Percentiles rank a stretch among this genome's conserved stretches.
Conservation (phyloP, 805 yeast species). For the Debaryomyces hansenii region DNA sequence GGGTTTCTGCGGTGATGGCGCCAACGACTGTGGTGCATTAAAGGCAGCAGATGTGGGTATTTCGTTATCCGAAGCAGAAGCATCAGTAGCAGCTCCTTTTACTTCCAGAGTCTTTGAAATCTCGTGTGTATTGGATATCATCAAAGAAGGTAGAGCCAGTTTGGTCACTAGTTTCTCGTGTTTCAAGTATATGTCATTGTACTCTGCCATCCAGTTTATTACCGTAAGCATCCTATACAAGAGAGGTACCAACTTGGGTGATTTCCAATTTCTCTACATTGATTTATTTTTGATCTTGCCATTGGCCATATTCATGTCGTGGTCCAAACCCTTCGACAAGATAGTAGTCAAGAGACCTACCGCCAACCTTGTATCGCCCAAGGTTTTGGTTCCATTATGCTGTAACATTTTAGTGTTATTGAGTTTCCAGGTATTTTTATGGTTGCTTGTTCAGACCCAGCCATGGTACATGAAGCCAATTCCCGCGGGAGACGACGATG, state of each 20-base stretch:
- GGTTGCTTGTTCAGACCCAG: slow-evolving; percentile 57
- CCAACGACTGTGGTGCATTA: slow-evolving; percentile 97
- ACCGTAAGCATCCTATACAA: slow-evolving; percentile 83
- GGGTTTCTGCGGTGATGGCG: slow-evolving; percentile 99
- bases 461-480: slow-evolving; percentile 81
- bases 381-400: slow-evolving; percentile 79
- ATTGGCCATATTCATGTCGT: slow-evolving; percentile 94
- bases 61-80: slow-evolving; percentile 95
- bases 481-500: slow-evolving; percentile 78
- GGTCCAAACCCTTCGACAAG: slow-evolving; percentile 77
- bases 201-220: slow-evolving; percentile 93
- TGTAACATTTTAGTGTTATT: slow-evolving; percentile 69
- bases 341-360: slow-evolving; percentile 81
- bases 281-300: slow-evolving; percentile 91
- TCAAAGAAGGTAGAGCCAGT: slow-evolving; percentile 92
- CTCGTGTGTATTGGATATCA: slow-evolving; percentile 87
- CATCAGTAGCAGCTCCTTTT: slow-evolving; percentile 98
- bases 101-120: slow-evolving; percentile 89
- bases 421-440: slow-evolving; percentile 64
- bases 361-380: slow-evolving; percentile 88
- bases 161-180: slow-evolving; percentile 94
- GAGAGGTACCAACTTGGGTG: slow-evolving; percentile 91
- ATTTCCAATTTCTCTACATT: slow-evolving; percentile 93
- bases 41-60: slow-evolving; percentile 98
- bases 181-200: slow-evolving; percentile 96